Percentiles rank a stretch among this genome's conserved stretches.
phyloP scores from a whole-genome alignment of 805 yeast genomes.

The Monosporozyma unispora region DNA sequence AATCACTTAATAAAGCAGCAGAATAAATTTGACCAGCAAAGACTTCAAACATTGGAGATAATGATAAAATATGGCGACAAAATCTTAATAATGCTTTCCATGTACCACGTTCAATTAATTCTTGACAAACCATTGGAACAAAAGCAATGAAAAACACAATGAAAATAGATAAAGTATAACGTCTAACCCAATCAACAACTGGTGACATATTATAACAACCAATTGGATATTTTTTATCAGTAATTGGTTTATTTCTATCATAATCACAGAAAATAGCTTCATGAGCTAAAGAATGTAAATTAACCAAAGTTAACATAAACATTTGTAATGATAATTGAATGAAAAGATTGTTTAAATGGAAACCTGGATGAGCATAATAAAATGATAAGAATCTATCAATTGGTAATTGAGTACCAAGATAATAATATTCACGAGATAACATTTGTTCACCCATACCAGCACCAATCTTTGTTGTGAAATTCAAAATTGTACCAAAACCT shows the following conservation, averaged over 20 bases:
- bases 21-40: conserved; percentile 76
- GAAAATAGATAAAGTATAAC: conserved; percentile 72
- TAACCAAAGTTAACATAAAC: conserved; percentile 61
- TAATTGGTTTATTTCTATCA: conserved; percentile 54
- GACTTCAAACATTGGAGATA: conserved; percentile 77
- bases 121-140: conserved; percentile 71
- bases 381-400: conserved; percentile 73
- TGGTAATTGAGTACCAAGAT: conserved; percentile 72
- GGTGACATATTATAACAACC: conserved; percentile 73
- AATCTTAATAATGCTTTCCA: conserved; percentile 68
- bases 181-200: conserved; percentile 71
- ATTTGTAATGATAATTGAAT: conserved; percentile 67
- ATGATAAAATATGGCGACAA: conserved; percentile 54
- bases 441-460: conserved; percentile 92
- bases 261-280: conserved; percentile 63
- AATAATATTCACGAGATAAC: conserved; percentile 75
- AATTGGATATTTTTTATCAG: conserved; percentile 54
- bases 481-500: conserved; percentile 78
- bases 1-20: conserved; percentile 58
- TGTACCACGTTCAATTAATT: conserved; percentile 71
- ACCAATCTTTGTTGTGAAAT: conserved; percentile 81
- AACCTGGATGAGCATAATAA: conserved; percentile 82
- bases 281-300: conserved; percentile 64
- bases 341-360: conserved; percentile 73
- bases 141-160: conserved; percentile 75